Conservation (phyloP, 2,329 filamentous ascomycete genomes). For the Fusarium lyarnte region DNA sequence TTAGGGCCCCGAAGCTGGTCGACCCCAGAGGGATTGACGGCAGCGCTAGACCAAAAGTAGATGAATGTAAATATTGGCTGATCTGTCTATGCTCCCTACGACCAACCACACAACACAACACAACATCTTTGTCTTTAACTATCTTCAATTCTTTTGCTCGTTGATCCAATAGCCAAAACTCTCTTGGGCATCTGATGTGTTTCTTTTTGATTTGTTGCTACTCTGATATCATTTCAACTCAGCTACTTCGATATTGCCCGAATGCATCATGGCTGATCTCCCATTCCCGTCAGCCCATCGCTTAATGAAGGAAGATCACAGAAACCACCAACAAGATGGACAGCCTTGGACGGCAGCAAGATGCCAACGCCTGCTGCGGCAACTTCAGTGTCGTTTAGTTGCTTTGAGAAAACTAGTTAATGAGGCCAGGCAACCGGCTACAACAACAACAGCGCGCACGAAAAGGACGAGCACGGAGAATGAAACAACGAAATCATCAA, state of each 20-base stretch:
- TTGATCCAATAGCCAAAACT: not conserved
- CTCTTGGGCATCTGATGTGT: not conserved
- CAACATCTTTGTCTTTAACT: not conserved
- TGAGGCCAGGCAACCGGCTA: slow-evolving; percentile 26
- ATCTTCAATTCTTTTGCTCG: not conserved
- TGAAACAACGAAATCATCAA: slow-evolving; percentile 23
- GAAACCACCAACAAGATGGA: slow-evolving; percentile 16
- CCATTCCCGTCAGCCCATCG: slow-evolving; percentile 30
- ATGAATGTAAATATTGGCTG: slow-evolving; percentile 46
- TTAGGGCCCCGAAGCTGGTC: slow-evolving; percentile 26
- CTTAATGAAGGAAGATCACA: not conserved
- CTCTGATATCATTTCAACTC: not conserved
- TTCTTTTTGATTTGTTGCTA: not conserved
- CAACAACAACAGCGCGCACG: slow-evolving; percentile 2
- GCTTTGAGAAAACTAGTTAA: slow-evolving; percentile 50
- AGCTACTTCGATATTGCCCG: not conserved
- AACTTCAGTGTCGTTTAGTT: slow-evolving; percentile 56
- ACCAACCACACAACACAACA: slow-evolving; percentile 10
- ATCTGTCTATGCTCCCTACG: slow-evolving; percentile 1
- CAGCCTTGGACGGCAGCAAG: slow-evolving; percentile 59
- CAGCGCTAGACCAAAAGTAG: slow-evolving; percentile 42
- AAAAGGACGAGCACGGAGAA: slow-evolving; percentile 36
- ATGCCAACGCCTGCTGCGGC: slow-evolving; percentile 58
- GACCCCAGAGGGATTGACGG: slow-evolving; percentile 19
- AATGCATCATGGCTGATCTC: slow-evolving; percentile 12